phyloP scores from a whole-genome alignment of 2,329 filamentous ascomycete species.

The Chaetomiaceae sp. region DNA sequence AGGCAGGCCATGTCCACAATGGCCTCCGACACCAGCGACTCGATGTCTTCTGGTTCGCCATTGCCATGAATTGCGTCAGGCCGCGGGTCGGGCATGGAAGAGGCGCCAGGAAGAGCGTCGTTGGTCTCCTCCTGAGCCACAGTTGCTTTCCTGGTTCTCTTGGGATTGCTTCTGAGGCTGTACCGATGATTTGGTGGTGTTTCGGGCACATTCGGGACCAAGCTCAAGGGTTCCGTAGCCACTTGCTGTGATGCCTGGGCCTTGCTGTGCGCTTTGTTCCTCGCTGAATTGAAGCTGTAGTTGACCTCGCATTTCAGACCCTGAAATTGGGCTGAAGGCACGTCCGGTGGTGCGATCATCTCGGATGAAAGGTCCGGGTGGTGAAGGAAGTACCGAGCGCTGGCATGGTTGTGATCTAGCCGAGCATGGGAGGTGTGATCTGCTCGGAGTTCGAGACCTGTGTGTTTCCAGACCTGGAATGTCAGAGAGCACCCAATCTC shows the following conservation, averaged over 20 bases:
- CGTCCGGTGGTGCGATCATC: conserved; percentile 13
- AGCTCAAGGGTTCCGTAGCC: background rate
- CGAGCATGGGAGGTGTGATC: conserved; percentile 7
- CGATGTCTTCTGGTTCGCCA: background rate
- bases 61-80: background rate
- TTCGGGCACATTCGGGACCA: background rate
- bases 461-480: conserved; percentile 23
- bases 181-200: conserved; percentile 4
- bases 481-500: background rate
- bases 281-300: conserved; percentile 4
- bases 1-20: conserved; percentile 21
- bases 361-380: conserved; percentile 26
- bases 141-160: conserved; percentile 4
- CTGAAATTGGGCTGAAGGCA: conserved; percentile 18
- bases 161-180: conserved; percentile 9
- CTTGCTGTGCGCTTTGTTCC: background rate
- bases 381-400: conserved; percentile 22
- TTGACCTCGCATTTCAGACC: conserved; percentile 18
- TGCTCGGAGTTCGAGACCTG: conserved; percentile 22
- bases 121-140: conserved; percentile 6
- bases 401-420: background rate
- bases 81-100: too few species aligned
- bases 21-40: background rate
- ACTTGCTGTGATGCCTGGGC: background rate
- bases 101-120: background rate